A percentile compares a stretch with the other conserved stretches of the same genome.
These are phyloP conservation scores for Kodamaea neixiangensis DNA, from an alignment of 805 yeast genomes.

Conservation along the genomic window DNA sequence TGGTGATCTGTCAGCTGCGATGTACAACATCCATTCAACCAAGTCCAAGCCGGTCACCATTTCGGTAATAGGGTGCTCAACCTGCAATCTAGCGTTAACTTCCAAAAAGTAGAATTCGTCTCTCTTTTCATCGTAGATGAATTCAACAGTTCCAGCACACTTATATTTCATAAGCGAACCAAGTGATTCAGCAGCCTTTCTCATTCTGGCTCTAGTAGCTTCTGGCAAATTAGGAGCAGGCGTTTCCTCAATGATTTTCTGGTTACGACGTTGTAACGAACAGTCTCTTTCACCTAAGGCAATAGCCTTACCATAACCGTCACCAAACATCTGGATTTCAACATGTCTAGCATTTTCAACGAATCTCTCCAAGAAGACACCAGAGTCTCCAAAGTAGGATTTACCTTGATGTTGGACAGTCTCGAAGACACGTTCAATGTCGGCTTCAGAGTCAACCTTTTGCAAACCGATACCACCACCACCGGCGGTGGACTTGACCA, in stretches of 20 bases:
- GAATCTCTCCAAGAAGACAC: slow-evolving; percentile 92
- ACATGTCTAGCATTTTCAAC: slow-evolving; percentile 96
- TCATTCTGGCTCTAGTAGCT: slow-evolving; percentile 69
- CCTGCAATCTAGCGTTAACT: slow-evolving; percentile 95
- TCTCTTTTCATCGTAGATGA: slow-evolving; percentile 81
- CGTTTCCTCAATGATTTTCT: slow-evolving; percentile 93
- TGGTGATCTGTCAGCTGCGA: slow-evolving; percentile 90
- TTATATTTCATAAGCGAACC: slow-evolving; percentile 85
- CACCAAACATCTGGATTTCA: slow-evolving; percentile 95
- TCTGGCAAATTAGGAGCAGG: slow-evolving; percentile 95
- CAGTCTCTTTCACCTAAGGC: slow-evolving; percentile 98
- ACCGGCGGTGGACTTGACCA: slow-evolving; percentile 98
- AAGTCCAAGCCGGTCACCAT: slow-evolving; percentile 91
- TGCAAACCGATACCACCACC: slow-evolving; percentile 99
- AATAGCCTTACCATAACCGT: slow-evolving; percentile 89
- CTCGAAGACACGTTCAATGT: slow-evolving; percentile 80
- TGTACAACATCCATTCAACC: slow-evolving; percentile 94
- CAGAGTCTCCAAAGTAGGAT: slow-evolving; percentile 91
- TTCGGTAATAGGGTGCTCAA: slow-evolving; percentile 97
- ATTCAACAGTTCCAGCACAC: slow-evolving; percentile 98
- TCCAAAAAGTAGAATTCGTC: slow-evolving; percentile 94
- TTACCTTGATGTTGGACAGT: slow-evolving; percentile 94
- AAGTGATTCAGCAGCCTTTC: slow-evolving; percentile 80
- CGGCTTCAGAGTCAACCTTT: slow-evolving; percentile 81
- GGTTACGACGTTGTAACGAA: slow-evolving; percentile 95